Conservation (phyloP, 176 grass and related monocot genomes). For the Oropetium thomaeum region DNA sequence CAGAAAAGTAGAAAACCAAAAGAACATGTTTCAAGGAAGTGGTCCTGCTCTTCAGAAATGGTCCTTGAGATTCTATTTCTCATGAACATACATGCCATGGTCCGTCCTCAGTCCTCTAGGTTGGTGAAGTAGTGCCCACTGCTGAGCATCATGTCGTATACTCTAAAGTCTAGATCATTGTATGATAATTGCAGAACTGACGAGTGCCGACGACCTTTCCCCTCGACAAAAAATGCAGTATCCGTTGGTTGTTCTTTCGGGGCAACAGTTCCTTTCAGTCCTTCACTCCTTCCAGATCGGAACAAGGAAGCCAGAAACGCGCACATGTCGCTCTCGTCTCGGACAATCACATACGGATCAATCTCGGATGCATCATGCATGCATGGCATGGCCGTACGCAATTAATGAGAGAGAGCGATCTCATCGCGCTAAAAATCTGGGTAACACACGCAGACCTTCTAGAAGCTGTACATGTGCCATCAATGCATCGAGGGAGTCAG, state of each 20-base stretch:
- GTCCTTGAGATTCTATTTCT: background rate
- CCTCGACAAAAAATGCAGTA: background rate
- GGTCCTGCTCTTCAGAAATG: too few relatives aligned
- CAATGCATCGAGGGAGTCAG: background rate
- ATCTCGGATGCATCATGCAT: conserved; percentile 11
- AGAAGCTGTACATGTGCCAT: conserved; percentile 25
- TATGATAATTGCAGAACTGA: background rate
- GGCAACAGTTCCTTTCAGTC: conserved; percentile 15
- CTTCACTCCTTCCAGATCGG: background rate
- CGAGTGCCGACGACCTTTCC: background rate
- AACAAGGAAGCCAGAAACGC: background rate
- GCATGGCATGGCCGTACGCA: conserved; percentile 4
- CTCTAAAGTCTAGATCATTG: too few relatives aligned
- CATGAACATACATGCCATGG: background rate
- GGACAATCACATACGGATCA: background rate
- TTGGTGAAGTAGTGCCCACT: background rate
- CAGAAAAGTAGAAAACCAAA: background rate
- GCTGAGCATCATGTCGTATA: background rate
- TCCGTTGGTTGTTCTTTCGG: background rate
- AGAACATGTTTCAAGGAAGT: too few relatives aligned
- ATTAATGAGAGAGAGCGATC: conserved; percentile 30
- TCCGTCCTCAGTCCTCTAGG: too few relatives aligned
- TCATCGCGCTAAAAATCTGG: background rate
- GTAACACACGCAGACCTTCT: conserved; percentile 17
- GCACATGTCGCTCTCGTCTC: conserved; percentile 25